Base-by-base conservation (phyloP, 2,329 filamentous ascomycete genomes). In the Talaromyces marneffei region DNA sequence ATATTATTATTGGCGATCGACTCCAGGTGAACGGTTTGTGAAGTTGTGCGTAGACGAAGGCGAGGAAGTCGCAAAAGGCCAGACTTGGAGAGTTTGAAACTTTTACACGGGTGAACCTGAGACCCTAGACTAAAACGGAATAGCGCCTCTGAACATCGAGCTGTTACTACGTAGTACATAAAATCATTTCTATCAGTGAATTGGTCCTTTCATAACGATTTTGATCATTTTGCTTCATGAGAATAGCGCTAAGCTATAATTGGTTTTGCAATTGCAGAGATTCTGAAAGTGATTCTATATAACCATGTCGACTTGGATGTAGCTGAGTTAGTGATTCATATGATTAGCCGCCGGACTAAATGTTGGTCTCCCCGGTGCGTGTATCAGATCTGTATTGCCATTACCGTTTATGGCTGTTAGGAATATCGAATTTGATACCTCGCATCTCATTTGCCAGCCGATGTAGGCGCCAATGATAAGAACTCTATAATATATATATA, bases 41-140 rank as follows among this genome's bases (percentile, higher is more conserved):
- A 57, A 16, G 27, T 44, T 18, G 40, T 42, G 37, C 20, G 8
- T 4, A n/a, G 42, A 57, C 52, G 23, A 56, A 23, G 29, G 25
- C n/a, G 35, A 23, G 3, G 18, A 4, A 14, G 25, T 33, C 46
- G 27, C 46, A 52, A 33, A 31, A 52, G 48, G 48, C 48, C 29
- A 23, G 48, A 52, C 48, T 52, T 23, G 27, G n/a, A 52, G 33
- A 42, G 12, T 27, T 48, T 61, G 60, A 58, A 60, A 58, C 35
- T 59, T 62, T 63, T 61, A 53, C 46, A 37, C 37, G 44, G 54
- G 27, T 33, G 59, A 39, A 48, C 40, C 55, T 57, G 53, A 55
- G 35, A 29, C 39, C 54, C 48, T 56, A 60, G 20, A 58, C 62
- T 33, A 63, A 62, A 58, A 20, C 16, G 59, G 59, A 23, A 62